Evolutionary conservation across 129 eudicot genomes (phyloP).

Genomic region (Flaveria robusta): DNA sequence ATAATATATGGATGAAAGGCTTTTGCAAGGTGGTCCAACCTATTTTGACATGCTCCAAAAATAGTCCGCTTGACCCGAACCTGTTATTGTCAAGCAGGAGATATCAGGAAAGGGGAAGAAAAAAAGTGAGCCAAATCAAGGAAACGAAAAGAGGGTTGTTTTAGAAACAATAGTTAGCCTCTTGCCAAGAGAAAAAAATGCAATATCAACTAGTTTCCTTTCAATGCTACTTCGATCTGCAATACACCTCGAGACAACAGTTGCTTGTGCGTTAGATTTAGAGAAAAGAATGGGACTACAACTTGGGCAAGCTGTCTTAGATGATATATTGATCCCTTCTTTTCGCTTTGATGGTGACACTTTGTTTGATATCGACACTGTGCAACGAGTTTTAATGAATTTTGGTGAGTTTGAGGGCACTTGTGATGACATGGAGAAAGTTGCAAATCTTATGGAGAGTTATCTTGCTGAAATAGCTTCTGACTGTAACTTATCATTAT

Average conservation of each 20-base stretch:
- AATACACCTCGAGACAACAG: slow-evolving; percentile 72
- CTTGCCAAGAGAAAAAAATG: slow-evolving; percentile 73
- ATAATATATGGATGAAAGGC: neutral
- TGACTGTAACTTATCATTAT: slow-evolving; percentile 61
- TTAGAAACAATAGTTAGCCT: slow-evolving; percentile 90
- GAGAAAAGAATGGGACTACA: slow-evolving; percentile 81
- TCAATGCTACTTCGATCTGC: slow-evolving; percentile 85
- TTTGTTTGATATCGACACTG: slow-evolving; percentile 81
- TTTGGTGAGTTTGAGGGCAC: slow-evolving; percentile 47
- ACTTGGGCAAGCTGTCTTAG: slow-evolving; percentile 74
- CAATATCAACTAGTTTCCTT: slow-evolving; percentile 72
- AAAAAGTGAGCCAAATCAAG: slow-evolving; percentile 58
- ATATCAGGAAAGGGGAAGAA: slow-evolving; percentile 68
- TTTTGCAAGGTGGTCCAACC: neutral
- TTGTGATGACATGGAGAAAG: slow-evolving; percentile 52
- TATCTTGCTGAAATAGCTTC: slow-evolving; percentile 88
- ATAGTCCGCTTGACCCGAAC: neutral
- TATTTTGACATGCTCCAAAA: too few species aligned
- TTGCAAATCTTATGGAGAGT: slow-evolving; percentile 79
- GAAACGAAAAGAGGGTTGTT: slow-evolving; percentile 76
- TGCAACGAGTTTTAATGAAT: slow-evolving; percentile 65
- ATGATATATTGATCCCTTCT: slow-evolving; percentile 81
- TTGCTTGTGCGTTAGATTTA: slow-evolving; percentile 83
- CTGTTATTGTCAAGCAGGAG: slow-evolving; percentile 49
- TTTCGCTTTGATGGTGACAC: slow-evolving; percentile 69